Conservation (phyloP, 768 basidiomycete species). For the Fomitopsis serialis region DNA sequence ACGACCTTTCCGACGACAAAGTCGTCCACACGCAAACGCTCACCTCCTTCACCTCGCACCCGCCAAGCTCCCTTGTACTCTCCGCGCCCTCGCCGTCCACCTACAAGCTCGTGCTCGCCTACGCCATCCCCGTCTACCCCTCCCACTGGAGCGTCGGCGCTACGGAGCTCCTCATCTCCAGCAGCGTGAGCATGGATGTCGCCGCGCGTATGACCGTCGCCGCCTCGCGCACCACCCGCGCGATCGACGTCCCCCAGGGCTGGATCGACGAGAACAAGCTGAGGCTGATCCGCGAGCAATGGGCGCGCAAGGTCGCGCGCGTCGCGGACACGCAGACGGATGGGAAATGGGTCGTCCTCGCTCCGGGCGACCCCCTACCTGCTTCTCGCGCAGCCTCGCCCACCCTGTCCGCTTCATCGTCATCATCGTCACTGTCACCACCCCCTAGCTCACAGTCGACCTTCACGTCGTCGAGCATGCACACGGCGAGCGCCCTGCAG, state of each 20-base stretch:
- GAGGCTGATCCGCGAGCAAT: slow-evolving; percentile 63
- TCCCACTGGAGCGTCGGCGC: slow-evolving; percentile 75
- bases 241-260: slow-evolving; percentile 65
- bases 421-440: slow-evolving; percentile 19
- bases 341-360: slow-evolving; percentile 81
- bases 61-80: slow-evolving; percentile 76
- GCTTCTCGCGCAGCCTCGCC: slow-evolving; percentile 10
- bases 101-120: slow-evolving; percentile 73
- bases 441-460: not conserved
- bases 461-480: slow-evolving; percentile 31
- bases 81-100: slow-evolving; percentile 51
- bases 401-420: slow-evolving; percentile 15
- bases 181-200: slow-evolving; percentile 3
- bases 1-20: slow-evolving; percentile 52
- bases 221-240: slow-evolving; percentile 58
- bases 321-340: slow-evolving; percentile 79
- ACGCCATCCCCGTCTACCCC: slow-evolving; percentile 75
- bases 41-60: slow-evolving; percentile 72
- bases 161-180: slow-evolving; percentile 68
- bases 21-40: slow-evolving; percentile 61
- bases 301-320: slow-evolving; percentile 65
- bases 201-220: slow-evolving; percentile 41
- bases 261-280: slow-evolving; percentile 69
- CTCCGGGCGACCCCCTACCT: slow-evolving; percentile 38
- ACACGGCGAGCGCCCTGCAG: slow-evolving; percentile 55